Percentiles rank a stretch among this genome's conserved stretches.
Conservation (phyloP, 768 basidiomycete species). For the Kwoniella heveanensis region DNA sequence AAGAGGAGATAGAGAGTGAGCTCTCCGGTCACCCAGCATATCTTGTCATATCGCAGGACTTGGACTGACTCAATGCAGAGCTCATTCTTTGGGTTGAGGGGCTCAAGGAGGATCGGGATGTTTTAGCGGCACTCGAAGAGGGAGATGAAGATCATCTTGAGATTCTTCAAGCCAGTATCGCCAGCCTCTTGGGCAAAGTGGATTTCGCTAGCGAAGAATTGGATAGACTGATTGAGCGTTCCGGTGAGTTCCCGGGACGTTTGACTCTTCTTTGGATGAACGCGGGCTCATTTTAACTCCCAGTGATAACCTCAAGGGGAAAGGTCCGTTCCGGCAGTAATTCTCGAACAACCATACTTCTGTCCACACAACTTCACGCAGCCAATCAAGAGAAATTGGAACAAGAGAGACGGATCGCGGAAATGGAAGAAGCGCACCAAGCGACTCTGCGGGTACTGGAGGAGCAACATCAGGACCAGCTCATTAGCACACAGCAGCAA, state of each 20-base stretch:
- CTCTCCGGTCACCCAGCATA: no score
- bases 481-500: slow-evolving; percentile 14
- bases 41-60: no score
- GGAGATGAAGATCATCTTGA: slow-evolving; percentile 60
- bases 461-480: slow-evolving; percentile 12
- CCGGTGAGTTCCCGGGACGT: slow-evolving; percentile 65
- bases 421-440: slow-evolving; percentile 60
- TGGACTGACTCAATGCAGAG: slow-evolving; percentile 27
- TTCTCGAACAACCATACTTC: slow-evolving; percentile 8
- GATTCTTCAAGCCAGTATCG: slow-evolving; percentile 66
- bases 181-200: slow-evolving; percentile 74
- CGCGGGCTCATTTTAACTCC: neutral
- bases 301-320: slow-evolving; percentile 8
- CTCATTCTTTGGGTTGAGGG: slow-evolving; percentile 36
- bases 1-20: slow-evolving; percentile 72
- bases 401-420: slow-evolving; percentile 65
- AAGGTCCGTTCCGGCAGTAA: slow-evolving; percentile 11
- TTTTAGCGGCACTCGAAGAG: slow-evolving; percentile 29
- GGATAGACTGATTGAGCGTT: slow-evolving; percentile 81
- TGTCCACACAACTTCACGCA: slow-evolving; percentile 62
- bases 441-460: slow-evolving; percentile 24
- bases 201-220: slow-evolving; percentile 77
- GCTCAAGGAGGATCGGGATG: slow-evolving; percentile 36
- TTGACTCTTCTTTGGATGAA: neutral
- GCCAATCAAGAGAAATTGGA: slow-evolving; percentile 64